Percentiles rank a stretch among this genome's conserved stretches.
phyloP scores from a whole-genome alignment of 2,329 filamentous ascomycete species.

The Scytalidium lignicola region DNA sequence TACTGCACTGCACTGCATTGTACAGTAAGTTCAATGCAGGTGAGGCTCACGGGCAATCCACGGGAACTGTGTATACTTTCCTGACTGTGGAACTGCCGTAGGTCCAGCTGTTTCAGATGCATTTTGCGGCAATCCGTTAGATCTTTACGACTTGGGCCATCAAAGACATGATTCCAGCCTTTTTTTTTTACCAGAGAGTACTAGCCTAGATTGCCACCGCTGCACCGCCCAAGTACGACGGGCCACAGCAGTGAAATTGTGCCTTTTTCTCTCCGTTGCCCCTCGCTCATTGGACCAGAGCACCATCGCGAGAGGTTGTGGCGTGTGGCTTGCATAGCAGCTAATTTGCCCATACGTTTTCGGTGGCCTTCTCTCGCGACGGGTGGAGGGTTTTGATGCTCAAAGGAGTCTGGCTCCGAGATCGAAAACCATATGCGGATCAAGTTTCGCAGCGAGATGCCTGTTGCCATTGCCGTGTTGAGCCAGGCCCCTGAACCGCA shows the following conservation, averaged over 20 bases:
- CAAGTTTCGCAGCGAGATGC: neutral
- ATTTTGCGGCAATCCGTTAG: neutral
- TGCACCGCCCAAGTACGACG: neutral
- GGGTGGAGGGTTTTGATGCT: neutral
- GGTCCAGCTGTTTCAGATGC: neutral
- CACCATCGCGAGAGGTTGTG: neutral
- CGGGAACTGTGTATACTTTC: too few species aligned
- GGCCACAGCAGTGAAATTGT: neutral
- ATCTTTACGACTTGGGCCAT: neutral
- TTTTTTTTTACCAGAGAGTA: neutral
- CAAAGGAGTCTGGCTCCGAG: neutral
- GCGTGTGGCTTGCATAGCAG: neutral
- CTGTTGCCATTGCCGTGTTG: neutral
- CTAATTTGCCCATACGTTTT: neutral
- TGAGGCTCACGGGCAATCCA: neutral
- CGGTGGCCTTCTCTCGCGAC: neutral
- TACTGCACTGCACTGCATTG: too few species aligned
- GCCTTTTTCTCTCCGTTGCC: neutral
- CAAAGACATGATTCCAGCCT: neutral
- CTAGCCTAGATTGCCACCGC: neutral
- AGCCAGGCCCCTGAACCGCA: too few species aligned
- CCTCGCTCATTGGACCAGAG: neutral
- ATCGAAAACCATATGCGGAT: neutral
- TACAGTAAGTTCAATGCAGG: neutral
- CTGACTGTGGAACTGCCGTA: neutral